Conservation (phyloP, 192 early-diverging fungal species). For the Coemansia sp. region DNA sequence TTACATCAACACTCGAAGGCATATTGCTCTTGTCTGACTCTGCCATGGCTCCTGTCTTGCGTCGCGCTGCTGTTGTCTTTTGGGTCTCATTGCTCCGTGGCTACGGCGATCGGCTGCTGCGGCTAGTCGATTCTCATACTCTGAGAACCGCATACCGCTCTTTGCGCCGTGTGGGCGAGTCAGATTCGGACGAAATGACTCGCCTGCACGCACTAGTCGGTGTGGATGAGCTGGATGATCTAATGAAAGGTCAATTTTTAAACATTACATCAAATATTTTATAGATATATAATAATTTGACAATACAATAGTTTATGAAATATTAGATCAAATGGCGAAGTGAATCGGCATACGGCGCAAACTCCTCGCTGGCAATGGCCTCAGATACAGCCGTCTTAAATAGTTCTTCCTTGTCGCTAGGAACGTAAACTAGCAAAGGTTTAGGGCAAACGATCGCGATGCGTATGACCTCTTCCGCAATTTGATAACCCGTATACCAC, state of each 20-base stretch:
- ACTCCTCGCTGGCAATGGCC: neutral
- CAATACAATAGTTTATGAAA: neutral
- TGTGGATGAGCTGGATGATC: slow-evolving; percentile 68
- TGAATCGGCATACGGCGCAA: slow-evolving; percentile 2
- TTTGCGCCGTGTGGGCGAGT: slow-evolving; percentile 65
- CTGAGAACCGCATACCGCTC: slow-evolving; percentile 61
- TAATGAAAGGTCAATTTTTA: slow-evolving; percentile 51
- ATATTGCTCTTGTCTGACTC: slow-evolving; percentile 60
- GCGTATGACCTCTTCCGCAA: neutral
- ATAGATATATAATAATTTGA: neutral
- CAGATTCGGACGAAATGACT: slow-evolving; percentile 73
- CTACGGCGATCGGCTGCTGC: slow-evolving; percentile 59
- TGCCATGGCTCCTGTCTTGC: slow-evolving; percentile 57
- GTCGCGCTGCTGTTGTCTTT: slow-evolving; percentile 73
- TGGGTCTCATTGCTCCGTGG: slow-evolving; percentile 74
- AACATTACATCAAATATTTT: neutral
- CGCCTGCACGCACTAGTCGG: slow-evolving; percentile 71
- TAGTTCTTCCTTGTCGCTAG: neutral
- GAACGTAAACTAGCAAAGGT: neutral
- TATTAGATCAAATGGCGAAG: neutral
- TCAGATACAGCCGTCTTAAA: neutral
- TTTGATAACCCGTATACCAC: neutral
- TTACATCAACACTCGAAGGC: slow-evolving; percentile 70
- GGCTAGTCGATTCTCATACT: slow-evolving; percentile 61
- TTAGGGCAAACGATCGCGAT: neutral